Evolutionary conservation across 495 filamentous ascomycete genomes (phyloP), one percentile per base, ranked within the genome.

Genomic region (Bryoglossum gracile): DNA sequence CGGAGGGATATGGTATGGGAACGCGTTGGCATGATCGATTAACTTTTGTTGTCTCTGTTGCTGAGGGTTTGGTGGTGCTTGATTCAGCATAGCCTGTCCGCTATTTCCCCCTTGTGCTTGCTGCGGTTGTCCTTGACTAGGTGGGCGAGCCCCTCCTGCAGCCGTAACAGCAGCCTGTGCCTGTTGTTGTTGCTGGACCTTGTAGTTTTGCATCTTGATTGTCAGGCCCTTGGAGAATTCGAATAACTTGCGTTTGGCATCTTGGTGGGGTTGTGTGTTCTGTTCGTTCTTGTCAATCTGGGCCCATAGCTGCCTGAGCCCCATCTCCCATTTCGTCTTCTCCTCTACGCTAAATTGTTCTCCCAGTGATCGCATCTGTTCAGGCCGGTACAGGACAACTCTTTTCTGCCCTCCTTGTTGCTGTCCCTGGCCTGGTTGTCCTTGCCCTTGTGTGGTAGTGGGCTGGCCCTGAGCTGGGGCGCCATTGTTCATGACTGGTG

Each of bases 191-290:
- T 50, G 42, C 33, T 56, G 53, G 8, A 18, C 17, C 30, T 48
- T 65, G 43, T 63, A 71, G 18, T 62, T 54, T 10, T 74, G 70
- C 50, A 85, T 68, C 50, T 82, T 82, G 9, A 68, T 70, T 57
- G 72, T 68, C 33, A 89, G 64, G 57, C 75, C 83, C 45, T 75
- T 71, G 0, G 84, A 77, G 42, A 90, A 77, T 13, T 84, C 73
- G 2, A 69, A 61, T 5, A 91, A 71, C 59, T 81, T 86, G 10
- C 66, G 64, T 58, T 83, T 80, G 0, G 87, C 86, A 1, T 66
- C 61, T 43, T 72, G 68, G 39, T 86, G 80, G 43, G 83, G 77
- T 1, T 65, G 46, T 3, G 69, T 76, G 13, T 78, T 72, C 4
- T 69, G 62, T 6, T 75, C 66, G n/a, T 76, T 71, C 13, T 58